These are phyloP conservation scores for Coleophoma crateriformis DNA, from an alignment of 2,329 filamentous ascomycete genomes.

Conservation along the genomic window DNA sequence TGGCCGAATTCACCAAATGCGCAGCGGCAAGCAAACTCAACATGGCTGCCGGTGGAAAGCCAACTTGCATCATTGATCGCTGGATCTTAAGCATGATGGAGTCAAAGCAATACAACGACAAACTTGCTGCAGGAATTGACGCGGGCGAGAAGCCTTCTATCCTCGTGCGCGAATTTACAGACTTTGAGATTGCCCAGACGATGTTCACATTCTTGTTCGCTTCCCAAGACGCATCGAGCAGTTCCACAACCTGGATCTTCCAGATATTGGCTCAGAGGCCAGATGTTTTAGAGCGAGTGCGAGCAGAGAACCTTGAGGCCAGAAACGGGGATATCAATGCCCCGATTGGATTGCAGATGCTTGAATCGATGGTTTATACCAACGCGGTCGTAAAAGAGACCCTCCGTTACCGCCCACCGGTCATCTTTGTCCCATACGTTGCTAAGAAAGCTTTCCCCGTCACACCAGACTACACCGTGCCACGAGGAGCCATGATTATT, in stretches of 20 bases:
- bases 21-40: slow-evolving; percentile 66
- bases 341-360: slow-evolving; percentile 37
- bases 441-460: slow-evolving; percentile 41
- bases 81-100: slow-evolving; percentile 73
- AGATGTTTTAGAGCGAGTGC: slow-evolving; percentile 38
- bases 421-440: slow-evolving; percentile 48
- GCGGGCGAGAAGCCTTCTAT: slow-evolving; percentile 37
- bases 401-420: slow-evolving; percentile 44
- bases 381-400: slow-evolving; percentile 47
- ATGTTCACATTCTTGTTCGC: slow-evolving; percentile 49
- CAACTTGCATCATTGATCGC: slow-evolving; percentile 71
- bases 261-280: slow-evolving; percentile 45
- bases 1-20: slow-evolving; percentile 65
- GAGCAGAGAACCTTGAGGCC: slow-evolving; percentile 40
- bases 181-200: slow-evolving; percentile 43
- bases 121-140: slow-evolving; percentile 50
- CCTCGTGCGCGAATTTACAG: slow-evolving; percentile 43
- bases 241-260: slow-evolving; percentile 47
- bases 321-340: slow-evolving; percentile 34
- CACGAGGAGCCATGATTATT: slow-evolving; percentile 42
- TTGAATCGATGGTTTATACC: slow-evolving; percentile 44
- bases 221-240: slow-evolving; percentile 47
- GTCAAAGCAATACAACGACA: slow-evolving; percentile 60
- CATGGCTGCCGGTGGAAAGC: slow-evolving; percentile 63
- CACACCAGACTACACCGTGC: slow-evolving; percentile 40